These are phyloP conservation scores for Colletotrichum sansevieriae DNA, from an alignment of 2,329 filamentous ascomycete species.

Conservation along the genomic window DNA sequence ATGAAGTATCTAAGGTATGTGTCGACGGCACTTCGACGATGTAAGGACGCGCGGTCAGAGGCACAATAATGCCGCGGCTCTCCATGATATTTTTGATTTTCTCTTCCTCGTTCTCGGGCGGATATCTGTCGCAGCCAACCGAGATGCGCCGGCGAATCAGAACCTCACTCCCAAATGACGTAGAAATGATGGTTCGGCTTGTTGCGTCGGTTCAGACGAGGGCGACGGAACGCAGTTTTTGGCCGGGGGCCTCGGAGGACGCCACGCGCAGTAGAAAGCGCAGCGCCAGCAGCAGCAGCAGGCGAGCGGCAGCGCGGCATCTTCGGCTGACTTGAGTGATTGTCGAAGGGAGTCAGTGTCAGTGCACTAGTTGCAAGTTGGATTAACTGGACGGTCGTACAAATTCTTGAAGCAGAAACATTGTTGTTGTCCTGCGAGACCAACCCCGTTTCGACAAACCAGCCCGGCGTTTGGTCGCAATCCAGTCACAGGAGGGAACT, in stretches of 20 bases:
- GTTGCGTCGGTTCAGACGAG: constrained; percentile 31
- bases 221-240: constrained; percentile 20
- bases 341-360: constrained; percentile 1
- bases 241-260: constrained; percentile 19
- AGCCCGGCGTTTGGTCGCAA: background rate
- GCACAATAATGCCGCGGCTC: background rate
- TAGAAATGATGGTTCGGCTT: constrained; percentile 33
- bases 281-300: background rate
- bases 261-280: constrained; percentile 19
- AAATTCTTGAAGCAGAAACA: background rate
- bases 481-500: background rate
- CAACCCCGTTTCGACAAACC: constrained; percentile 11
- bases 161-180: constrained; percentile 24
- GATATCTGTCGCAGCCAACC: constrained; percentile 27
- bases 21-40: background rate
- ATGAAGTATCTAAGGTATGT: background rate
- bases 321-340: constrained; percentile 11
- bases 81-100: background rate
- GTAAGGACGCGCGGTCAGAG: constrained; percentile 19
- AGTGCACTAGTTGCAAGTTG: background rate
- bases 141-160: constrained; percentile 20
- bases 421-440: constrained; percentile 11
- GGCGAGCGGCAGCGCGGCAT: constrained; percentile 29
- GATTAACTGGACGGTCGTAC: background rate
- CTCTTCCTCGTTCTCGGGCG: constrained; percentile 15